Base-by-base conservation (phyloP, 108 stramenopile species). In the Epithemia pelagica region DNA sequence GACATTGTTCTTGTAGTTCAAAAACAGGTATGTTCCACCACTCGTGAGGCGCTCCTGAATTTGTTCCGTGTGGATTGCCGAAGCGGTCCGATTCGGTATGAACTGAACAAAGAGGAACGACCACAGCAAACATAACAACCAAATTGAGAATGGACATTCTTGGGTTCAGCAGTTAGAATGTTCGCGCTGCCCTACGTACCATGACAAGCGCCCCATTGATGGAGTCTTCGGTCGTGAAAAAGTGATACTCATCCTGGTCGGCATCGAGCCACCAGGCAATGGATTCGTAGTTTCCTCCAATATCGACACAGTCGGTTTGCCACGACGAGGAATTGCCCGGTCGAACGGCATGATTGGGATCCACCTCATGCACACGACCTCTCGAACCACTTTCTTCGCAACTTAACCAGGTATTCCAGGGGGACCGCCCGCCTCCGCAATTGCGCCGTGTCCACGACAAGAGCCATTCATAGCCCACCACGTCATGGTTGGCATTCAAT, bases 171-270 rank as follows among this genome's bases (percentile, higher is more conserved):
- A n/a, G n/a, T n/a, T n/a, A n/a, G n/a, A n/a, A n/a, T n/a, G n/a
- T n/a, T n/a, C n/a, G n/a, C n/a, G n/a, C n/a, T n/a, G n/a, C n/a
- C n/a, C n/a, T n/a, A n/a, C n/a, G 5, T 15, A 46, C 37, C 37
- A 10, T 46, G 10, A 46, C 37, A 46, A 46, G 37, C 0, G 73
- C 63, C 18, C 87, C 83, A 2, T 54, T 64, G 19, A 52, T 51
- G 28, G 63, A 30, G 54, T 88, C 83, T 73, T 82, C 81, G 8
- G 87, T 82, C 1, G 80, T 58, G 64, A 80, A 88, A 52, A 80
- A 84, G 51, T 60, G 28, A 23, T 25, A 22, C 20, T 23, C 2
- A 29, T 30, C 52, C 32, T 76, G 37, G n/a, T 78, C 58, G 21
- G 28, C 56, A 58, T 51, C 54, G 64, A 73, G 69, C 37, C 37